Evolutionary conservation across 495 filamentous ascomycete genomes (phyloP), one percentile per base, ranked within the genome.

Genomic region (Podospora didyma): DNA sequence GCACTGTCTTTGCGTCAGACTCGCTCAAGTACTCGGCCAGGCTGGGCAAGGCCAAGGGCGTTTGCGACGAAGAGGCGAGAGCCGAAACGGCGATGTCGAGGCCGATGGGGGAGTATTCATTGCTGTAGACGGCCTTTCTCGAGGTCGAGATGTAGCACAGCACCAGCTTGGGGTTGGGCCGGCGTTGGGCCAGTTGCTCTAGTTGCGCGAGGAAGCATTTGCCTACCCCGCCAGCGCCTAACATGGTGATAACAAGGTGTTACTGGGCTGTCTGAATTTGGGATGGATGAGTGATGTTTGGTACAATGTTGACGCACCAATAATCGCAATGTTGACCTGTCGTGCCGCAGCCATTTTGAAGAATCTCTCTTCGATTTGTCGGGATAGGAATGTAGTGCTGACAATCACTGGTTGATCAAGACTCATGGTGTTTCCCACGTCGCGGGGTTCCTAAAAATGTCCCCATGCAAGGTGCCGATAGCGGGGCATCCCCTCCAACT

Each of bases 201-300:
- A 97, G 84, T 71, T 98, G 94, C 53, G 76, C 73, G 61, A 98
- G 85, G 81, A 97, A 97, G 66, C 84, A 83, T 70, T 89, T 89
- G 57, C 94, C 94, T 51, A 98, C 94, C 52, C 94, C 93, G 63
- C 94, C 94, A 60, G 86, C 89, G 61, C 94, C 94, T 97, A 62
- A 44, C 57, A 22, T 53, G 60, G 56, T 62, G 58, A 23, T 11
- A 46, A 24, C 19, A 20, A 35, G 23, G 39, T 26, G 46, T 37
- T 21, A 21, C n/a, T 49, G 14, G 51, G 23, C 2, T 16, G 31
- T 23, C 2, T 2, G 9, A 14, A 28, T 21, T n/a, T 5, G 10
- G 49, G 39, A 17, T 11, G 2, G 14, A 37, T n/a, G 2, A 21
- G n/a, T 5, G n/a, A n/a, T n/a, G n/a, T n/a, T n/a, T n/a, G n/a